Base-by-base conservation (phyloP, 768 basidiomycete genomes). In the Hydnomerulius pinastri region DNA sequence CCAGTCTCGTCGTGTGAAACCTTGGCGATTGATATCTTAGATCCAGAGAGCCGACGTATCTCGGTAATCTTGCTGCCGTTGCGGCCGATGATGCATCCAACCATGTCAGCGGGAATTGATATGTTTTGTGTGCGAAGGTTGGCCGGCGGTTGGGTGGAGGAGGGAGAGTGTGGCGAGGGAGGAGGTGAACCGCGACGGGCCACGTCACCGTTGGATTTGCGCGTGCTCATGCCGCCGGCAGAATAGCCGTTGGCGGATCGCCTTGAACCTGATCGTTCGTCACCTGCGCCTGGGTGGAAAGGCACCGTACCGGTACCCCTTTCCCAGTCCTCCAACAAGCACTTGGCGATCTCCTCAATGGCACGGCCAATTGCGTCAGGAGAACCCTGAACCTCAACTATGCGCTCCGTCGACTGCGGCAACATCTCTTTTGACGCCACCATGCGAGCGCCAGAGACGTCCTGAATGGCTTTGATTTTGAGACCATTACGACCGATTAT, bases 391-490 rank as follows among this genome's bases (percentile, higher is more conserved):
- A 99, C 92, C 71, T 98, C 97, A 48, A 99, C 97, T 61, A 98
- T 90, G 57, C 97, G 92, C 72, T 99, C 97, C 40, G 97, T 99
- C 27, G 96, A 98, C 72, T 98, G 97, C 27, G 97, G 95, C 38
- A 99, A 82, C 90, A 98, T 98, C 65, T 98, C 97, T 72, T 98
- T 98, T 54, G 92, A 91, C 37, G 97, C 97, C 48, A 98, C 89
- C 95, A 99, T 99, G 48, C 97, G 89, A 17, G 93, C 94, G 43
- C 94, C 93, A 32, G 96, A 96, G 40, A 80, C 75, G 70, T 98
- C 96, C 69, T 99, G 97, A 68, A 99, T 98, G 64, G 93, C 90
- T 76, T 98, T 98, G 72, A 99, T 98, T 83, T 97, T 98, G 69
- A 92, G 84, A 60, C 97, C 97, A 46, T 76, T 88, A 57, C 95